Evolutionary conservation across 306 rosid genomes (phyloP).

Genomic region (Phaseolus lunatus): DNA sequence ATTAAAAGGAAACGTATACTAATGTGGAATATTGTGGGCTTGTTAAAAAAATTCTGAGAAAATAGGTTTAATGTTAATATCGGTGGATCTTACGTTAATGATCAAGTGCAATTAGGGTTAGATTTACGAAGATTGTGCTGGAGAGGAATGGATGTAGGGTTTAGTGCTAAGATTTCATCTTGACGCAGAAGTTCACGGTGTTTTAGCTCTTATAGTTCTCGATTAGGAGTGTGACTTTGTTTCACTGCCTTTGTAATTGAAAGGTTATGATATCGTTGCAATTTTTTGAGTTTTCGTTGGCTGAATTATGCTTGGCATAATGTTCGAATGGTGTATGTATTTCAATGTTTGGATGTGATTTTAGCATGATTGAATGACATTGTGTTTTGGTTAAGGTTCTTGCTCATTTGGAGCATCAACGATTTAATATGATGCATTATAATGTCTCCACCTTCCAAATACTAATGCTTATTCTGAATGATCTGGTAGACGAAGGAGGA

Average conservation of each 20-base stretch:
- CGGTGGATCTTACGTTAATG: not conserved
- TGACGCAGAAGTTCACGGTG: not conserved
- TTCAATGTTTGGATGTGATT: conserved; percentile 27
- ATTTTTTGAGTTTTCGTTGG: conserved; percentile 35
- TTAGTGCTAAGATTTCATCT: conserved; percentile 31
- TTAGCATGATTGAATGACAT: conserved; percentile 12
- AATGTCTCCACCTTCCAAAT: conserved; percentile 32
- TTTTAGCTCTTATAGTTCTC: conserved; percentile 28
- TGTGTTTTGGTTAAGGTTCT: conserved; percentile 28
- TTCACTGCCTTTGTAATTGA: not conserved
- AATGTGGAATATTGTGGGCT: not conserved
- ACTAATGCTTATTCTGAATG: conserved; percentile 48
- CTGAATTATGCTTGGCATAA: conserved; percentile 19
- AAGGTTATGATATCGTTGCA: conserved; percentile 1
- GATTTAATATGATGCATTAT: conserved; percentile 27
- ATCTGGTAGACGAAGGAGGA: conserved; percentile 82
- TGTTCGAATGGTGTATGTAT: conserved; percentile 3
- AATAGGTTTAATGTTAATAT: not conserved
- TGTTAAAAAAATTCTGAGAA: not conserved
- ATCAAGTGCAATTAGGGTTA: conserved; percentile 12
- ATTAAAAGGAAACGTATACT: not conserved
- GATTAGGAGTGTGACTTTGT: conserved; percentile 32
- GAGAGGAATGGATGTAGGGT: conserved; percentile 21
- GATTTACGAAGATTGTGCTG: conserved; percentile 17
- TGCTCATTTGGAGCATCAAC: conserved; percentile 31